phyloP scores from a whole-genome alignment of 2,329 filamentous ascomycete genomes.

The Diaporthe nobilis region DNA sequence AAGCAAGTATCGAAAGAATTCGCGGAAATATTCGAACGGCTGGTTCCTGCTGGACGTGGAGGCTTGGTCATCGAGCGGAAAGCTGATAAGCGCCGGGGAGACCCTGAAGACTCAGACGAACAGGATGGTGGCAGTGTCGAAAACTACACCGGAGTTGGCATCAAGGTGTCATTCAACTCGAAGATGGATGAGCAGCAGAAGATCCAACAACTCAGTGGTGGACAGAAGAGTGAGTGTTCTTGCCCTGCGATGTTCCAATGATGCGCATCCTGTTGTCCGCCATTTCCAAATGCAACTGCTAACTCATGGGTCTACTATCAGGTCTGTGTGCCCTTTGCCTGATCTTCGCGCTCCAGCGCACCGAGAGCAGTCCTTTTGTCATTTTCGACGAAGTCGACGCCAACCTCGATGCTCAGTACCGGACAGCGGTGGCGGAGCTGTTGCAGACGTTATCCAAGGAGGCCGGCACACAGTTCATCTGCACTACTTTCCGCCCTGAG shows the following conservation, averaged over 20 bases:
- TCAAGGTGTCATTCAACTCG: slow-evolving; percentile 98
- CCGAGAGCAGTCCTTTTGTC: slow-evolving; percentile 97
- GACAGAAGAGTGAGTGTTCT: slow-evolving; percentile 86
- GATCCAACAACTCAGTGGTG: slow-evolving; percentile 96
- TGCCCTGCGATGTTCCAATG: background rate
- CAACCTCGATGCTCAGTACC: slow-evolving; percentile 97
- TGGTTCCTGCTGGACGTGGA: slow-evolving; percentile 94
- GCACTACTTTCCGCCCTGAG: slow-evolving; percentile 97
- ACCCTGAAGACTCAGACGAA: slow-evolving; percentile 76
- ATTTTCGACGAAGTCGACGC: slow-evolving; percentile 99
- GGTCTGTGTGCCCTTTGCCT: slow-evolving; percentile 96
- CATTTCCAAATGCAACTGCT: background rate
- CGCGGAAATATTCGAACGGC: slow-evolving; percentile 90
- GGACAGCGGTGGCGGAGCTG: slow-evolving; percentile 93
- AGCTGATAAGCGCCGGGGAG: slow-evolving; percentile 77
- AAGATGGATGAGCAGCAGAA: slow-evolving; percentile 96
- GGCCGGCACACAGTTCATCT: slow-evolving; percentile 87
- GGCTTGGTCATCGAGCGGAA: slow-evolving; percentile 93
- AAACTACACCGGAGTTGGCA: slow-evolving; percentile 96
- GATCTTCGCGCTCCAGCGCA: slow-evolving; percentile 98
- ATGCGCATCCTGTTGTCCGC: background rate
- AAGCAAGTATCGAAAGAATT: slow-evolving; percentile 98
- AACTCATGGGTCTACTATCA: slow-evolving; percentile 51
- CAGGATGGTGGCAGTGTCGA: slow-evolving; percentile 83
- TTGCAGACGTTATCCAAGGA: slow-evolving; percentile 82